Percentiles rank a stretch among this genome's conserved stretches.
These are phyloP conservation scores for Lyophyllum decastes DNA, from an alignment of 768 basidiomycete genomes.

Conservation along the genomic window DNA sequence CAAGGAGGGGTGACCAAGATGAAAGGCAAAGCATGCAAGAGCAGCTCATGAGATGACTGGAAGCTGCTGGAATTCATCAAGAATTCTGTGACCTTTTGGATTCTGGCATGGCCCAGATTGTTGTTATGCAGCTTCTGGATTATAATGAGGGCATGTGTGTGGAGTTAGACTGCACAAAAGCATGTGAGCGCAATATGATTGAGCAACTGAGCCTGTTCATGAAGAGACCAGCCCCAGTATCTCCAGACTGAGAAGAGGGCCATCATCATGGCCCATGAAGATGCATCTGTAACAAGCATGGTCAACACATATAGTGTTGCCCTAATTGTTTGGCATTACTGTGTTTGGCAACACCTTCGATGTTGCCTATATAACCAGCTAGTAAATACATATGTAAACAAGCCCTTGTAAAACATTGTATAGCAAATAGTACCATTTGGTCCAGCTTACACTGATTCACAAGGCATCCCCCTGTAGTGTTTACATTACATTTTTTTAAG, in stretches of 20 bases:
- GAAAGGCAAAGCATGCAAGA: not conserved
- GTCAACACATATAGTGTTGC: too few relatives aligned
- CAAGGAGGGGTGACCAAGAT: not conserved
- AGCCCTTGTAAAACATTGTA: too few relatives aligned
- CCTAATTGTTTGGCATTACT: too few relatives aligned
- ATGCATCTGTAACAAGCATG: too few relatives aligned
- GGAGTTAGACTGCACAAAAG: not conserved
- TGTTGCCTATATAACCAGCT: too few relatives aligned
- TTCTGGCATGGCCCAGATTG: not conserved
- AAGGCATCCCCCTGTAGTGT: too few relatives aligned
- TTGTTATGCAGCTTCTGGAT: not conserved
- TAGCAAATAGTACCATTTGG: too few relatives aligned
- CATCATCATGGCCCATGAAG: not conserved
- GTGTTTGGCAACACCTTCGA: too few relatives aligned
- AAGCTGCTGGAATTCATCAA: not conserved
- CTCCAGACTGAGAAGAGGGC: not conserved
- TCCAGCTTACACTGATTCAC: too few relatives aligned
- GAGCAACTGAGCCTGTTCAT: not conserved
- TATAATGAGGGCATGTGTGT: not conserved
- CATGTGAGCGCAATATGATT: not conserved
- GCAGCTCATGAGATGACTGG: not conserved
- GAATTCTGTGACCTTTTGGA: not conserved
- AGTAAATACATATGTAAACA: too few relatives aligned
- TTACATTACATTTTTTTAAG: too few relatives aligned
- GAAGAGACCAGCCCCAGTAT: not conserved